These are phyloP conservation scores for Cryomyces antarcticus DNA, from an alignment of 495 filamentous ascomycete genomes.

Conservation along the genomic window DNA sequence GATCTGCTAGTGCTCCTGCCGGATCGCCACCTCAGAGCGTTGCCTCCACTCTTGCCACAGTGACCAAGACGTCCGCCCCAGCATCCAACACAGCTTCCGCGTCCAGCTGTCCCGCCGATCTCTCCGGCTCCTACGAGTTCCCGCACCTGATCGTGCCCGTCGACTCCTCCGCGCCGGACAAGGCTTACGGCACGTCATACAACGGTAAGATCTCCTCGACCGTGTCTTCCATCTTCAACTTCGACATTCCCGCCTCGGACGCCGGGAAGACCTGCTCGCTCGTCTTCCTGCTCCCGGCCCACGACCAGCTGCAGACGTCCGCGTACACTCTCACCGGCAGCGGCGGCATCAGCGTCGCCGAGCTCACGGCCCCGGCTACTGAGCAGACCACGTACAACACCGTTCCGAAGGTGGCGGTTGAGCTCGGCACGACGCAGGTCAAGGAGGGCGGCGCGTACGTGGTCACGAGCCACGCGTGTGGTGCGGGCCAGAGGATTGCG, in stretches of 20 bases:
- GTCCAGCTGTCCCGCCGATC: background rate
- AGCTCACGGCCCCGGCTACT: conserved; percentile 9
- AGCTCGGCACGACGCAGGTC: conserved; percentile 2
- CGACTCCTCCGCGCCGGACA: conserved; percentile 8
- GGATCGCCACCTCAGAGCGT: too few relatives aligned
- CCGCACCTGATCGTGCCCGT: conserved; percentile 16
- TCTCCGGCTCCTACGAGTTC: conserved; percentile 1
- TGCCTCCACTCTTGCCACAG: too few relatives aligned
- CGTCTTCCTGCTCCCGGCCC: conserved; percentile 13
- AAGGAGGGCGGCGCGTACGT: conserved; percentile 5
- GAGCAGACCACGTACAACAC: conserved; percentile 8
- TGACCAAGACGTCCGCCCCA: background rate
- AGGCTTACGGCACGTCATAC: conserved; percentile 11
- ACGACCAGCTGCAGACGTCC: conserved; percentile 7
- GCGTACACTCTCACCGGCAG: conserved; percentile 4
- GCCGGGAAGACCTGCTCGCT: conserved; percentile 16
- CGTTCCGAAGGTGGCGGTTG: conserved; percentile 1
- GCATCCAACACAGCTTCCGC: background rate
- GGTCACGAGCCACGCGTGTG: conserved; percentile 4
- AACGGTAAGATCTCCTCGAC: conserved; percentile 6
- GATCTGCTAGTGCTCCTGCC: too few relatives aligned
- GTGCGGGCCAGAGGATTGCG: conserved; percentile 2
- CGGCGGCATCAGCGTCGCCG: conserved; percentile 12
- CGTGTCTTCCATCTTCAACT: conserved; percentile 16
- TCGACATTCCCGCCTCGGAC: conserved; percentile 11